Evolutionary conservation across 257 asterid genomes (phyloP).

Genomic region (Primulina eburnea): DNA sequence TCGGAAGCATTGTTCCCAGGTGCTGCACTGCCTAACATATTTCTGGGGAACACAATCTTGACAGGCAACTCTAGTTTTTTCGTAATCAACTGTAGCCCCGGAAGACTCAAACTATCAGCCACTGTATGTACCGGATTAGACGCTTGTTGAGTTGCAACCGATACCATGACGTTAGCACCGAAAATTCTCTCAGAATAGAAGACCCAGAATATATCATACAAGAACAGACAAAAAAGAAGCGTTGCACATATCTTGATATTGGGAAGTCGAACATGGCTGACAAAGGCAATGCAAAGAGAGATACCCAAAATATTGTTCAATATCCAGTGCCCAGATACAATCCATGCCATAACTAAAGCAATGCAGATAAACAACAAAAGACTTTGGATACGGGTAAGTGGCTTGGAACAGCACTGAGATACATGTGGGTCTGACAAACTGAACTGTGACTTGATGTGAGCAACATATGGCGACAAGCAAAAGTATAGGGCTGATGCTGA

Average conservation of each 20-base stretch:
- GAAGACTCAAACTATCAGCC: slow-evolving; percentile 86
- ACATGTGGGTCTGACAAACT: slow-evolving; percentile 74
- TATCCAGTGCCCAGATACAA: slow-evolving; percentile 87
- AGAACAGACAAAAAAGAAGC: slow-evolving; percentile 79
- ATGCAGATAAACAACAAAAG: slow-evolving; percentile 50
- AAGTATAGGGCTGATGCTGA: slow-evolving; percentile 86
- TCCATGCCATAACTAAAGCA: slow-evolving; percentile 66
- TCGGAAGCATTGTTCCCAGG: slow-evolving; percentile 65
- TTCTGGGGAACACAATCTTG: slow-evolving; percentile 92
- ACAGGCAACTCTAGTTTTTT: slow-evolving; percentile 91
- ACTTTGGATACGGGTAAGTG: slow-evolving; percentile 67
- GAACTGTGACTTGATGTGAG: slow-evolving; percentile 56
- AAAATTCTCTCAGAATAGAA: slow-evolving; percentile 89
- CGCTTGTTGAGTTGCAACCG: slow-evolving; percentile 93
- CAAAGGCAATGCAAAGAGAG: slow-evolving; percentile 95
- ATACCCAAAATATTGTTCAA: slow-evolving; percentile 86
- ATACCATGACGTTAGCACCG: slow-evolving; percentile 95
- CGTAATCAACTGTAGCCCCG: slow-evolving; percentile 81
- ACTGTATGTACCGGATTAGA: slow-evolving; percentile 90
- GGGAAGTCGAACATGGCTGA: slow-evolving; percentile 95
- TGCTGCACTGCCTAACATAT: slow-evolving; percentile 66
- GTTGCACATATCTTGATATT: slow-evolving; percentile 91
- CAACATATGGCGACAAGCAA: slow-evolving; percentile 67
- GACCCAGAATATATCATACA: slow-evolving; percentile 95
- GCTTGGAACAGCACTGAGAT: slow-evolving; percentile 79